Evolutionary conservation across 2,329 filamentous ascomycete genomes (phyloP), one percentile per base, ranked within the genome.

Genomic region (Colletotrichum sp.): DNA sequence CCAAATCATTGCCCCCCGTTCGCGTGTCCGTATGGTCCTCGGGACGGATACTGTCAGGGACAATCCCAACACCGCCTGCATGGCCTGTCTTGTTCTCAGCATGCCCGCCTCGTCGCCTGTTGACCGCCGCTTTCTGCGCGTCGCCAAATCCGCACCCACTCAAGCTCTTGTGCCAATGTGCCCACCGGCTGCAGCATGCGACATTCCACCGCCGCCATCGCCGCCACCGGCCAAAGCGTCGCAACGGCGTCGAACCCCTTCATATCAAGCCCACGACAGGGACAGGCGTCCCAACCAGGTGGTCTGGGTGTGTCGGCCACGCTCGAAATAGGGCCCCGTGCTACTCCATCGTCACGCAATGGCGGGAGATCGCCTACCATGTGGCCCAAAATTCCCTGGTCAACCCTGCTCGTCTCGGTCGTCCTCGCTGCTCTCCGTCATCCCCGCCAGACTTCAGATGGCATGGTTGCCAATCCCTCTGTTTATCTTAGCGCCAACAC

Each of bases 291-390:
- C 74, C 74, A 74, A 27, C 48, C 34, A 73, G 64, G 64, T 65
- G 74, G 74, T 66, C 74, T 76, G 48, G 70, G 73, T 57, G 74
- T 57, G 68, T 61, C 15, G 36, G 19, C 25, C 68, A 67, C 57
- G 39, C 64, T 34, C 32, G 19, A 34, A 61, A 64, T 68, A 73
- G 69, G 25, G 32, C 63, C 44, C 52, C 28, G 57, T 75, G 44
- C 59, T 55, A 65, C 57, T 68, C 57, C 48, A 59, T 74, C 64
- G 64, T 63, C 74, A 67, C 71, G 66, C 52, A 71, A 70, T 57
- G 66, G 71, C 74, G 74, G 74, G 74, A 76, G 74, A 76, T 76
- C 71, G 52, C n/a, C 66, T 63, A 19, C 60, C 71, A 68, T 65
- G 74, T 71, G 74, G 74, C 22, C 55, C 34, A 48, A 30, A 27